Evolutionary conservation across 2,329 filamentous ascomycete species (phyloP).

Genomic region (Annulohypoxylon truncatum): DNA sequence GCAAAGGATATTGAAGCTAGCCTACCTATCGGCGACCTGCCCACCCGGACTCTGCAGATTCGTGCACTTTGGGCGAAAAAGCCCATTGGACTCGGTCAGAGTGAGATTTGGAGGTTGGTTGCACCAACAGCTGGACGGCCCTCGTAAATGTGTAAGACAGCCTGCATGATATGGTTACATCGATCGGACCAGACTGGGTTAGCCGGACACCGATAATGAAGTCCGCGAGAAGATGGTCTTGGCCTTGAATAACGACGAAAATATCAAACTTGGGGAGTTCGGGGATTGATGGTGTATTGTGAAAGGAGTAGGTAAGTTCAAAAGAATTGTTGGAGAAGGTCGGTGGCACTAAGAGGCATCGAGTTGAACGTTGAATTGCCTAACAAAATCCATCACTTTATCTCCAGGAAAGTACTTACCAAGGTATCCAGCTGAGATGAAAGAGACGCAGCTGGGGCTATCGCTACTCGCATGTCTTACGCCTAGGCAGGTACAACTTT

Average conservation of each 20-base stretch:
- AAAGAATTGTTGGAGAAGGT: background rate
- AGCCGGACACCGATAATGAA: conserved; percentile 3
- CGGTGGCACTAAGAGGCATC: background rate
- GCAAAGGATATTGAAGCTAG: conserved; percentile 20
- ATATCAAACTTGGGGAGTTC: background rate
- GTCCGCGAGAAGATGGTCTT: conserved; percentile 16
- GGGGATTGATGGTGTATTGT: background rate
- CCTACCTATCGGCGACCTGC: conserved; percentile 34
- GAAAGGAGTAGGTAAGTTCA: background rate
- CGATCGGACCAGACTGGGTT: conserved; percentile 16
- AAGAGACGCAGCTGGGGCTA: background rate
- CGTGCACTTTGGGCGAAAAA: conserved; percentile 10
- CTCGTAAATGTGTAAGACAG: conserved; percentile 30
- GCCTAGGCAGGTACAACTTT: background rate
- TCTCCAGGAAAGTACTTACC: no score
- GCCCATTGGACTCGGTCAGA: conserved; percentile 28
- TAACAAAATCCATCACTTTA: no score
- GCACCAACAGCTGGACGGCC: conserved; percentile 20
- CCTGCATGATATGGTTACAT: conserved; percentile 36
- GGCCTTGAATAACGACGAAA: conserved; percentile 14
- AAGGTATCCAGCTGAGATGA: background rate
- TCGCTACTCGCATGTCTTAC: background rate
- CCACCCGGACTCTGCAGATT: conserved; percentile 29
- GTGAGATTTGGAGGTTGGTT: conserved; percentile 37
- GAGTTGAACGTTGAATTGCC: no score